Evolutionary conservation across 1,139 yeast genomes (phyloP), one percentile per base, ranked within the genome.

Genomic region (Pichia norvegensis): DNA sequence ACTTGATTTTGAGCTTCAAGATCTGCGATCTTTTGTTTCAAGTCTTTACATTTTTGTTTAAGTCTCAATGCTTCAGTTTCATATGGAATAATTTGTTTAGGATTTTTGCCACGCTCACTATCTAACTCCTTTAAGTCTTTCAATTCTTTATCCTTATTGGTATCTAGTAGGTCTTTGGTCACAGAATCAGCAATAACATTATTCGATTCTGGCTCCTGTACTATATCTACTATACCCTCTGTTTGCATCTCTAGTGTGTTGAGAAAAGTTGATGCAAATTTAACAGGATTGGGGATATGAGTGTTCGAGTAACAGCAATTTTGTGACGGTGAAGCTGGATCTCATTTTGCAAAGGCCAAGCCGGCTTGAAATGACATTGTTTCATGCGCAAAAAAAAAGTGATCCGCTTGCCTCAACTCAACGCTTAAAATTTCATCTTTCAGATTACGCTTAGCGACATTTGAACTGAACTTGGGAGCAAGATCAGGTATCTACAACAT

Each of bases 1-100:
- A 80, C 68, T 59, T 87, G 95, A 63, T 92, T 94, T 60, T 79
- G 79, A 45, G 78, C 81, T 59, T 90, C 95, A 36, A 90, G 74
- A 55, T 84, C 88, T 14, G 71, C 69, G 40, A 92, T 81, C 57
- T 94, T 74, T 53, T 75, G 74, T 60, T 83, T 80, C 56, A 90
- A 70, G 44, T 84, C 94, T 55, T 73, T 72, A 62, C 92, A 83
- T 63, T 82, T 82, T 54, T 76, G 78, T 55, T 73, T 74, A 52
- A 71, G 67, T 45, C 69, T 64, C 54, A 69, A 29, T n/a, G 53
- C 48, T 41, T 54, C 57, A 2, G 53, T 47, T 39, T 54, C 57
- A 31, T 44, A 47, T 13, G 55, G 55, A 11, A 42, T 23, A 8
- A 49, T 45, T 33, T 50, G 55, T 33, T 51, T 51, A 6, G 44